These are phyloP conservation scores for Colletotrichum sansevieriae DNA, from an alignment of 2,329 filamentous ascomycete species.

Conservation along the genomic window DNA sequence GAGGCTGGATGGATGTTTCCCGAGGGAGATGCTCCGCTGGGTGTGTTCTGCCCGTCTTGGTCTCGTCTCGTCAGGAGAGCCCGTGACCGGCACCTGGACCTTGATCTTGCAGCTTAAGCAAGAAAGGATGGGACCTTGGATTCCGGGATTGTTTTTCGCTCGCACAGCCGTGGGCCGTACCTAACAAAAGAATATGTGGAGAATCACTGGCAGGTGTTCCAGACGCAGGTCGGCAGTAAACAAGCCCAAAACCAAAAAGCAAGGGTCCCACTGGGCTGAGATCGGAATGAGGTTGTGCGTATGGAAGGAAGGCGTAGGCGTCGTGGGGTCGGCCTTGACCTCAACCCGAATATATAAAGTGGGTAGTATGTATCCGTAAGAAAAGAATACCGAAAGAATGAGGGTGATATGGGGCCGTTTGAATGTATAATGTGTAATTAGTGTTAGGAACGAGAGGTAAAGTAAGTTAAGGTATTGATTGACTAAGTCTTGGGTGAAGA, in stretches of 20 bases:
- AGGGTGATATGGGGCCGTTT: conserved; percentile 5
- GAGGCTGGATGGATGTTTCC: conserved; percentile 27
- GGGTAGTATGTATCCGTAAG: conserved; percentile 1
- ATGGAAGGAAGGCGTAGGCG: conserved; percentile 5
- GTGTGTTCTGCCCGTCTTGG: conserved; percentile 22
- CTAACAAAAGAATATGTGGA: conserved; percentile 17
- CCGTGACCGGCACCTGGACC: conserved; percentile 33
- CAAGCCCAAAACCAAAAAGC: conserved; percentile 16
- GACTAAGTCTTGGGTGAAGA: not conserved
- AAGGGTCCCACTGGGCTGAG: conserved; percentile 23
- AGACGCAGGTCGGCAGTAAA: conserved; percentile 3
- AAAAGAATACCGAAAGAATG: not conserved
- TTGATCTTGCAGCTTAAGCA: conserved; percentile 31
- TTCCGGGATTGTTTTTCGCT: not conserved
- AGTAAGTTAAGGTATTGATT: no score
- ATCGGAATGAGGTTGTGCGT: conserved; percentile 7
- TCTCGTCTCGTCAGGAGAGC: conserved; percentile 36
- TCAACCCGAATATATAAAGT: not conserved
- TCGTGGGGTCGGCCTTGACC: not conserved
- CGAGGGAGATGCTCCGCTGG: conserved; percentile 11
- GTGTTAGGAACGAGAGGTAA: no score
- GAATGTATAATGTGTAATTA: not conserved
- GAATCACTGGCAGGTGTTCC: not conserved
- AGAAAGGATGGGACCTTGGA: conserved; percentile 10
- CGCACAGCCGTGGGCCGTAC: conserved; percentile 18